Evolutionary conservation across 2,329 filamentous ascomycete genomes (phyloP).

Genomic region (Aureobasidium subglaciale): DNA sequence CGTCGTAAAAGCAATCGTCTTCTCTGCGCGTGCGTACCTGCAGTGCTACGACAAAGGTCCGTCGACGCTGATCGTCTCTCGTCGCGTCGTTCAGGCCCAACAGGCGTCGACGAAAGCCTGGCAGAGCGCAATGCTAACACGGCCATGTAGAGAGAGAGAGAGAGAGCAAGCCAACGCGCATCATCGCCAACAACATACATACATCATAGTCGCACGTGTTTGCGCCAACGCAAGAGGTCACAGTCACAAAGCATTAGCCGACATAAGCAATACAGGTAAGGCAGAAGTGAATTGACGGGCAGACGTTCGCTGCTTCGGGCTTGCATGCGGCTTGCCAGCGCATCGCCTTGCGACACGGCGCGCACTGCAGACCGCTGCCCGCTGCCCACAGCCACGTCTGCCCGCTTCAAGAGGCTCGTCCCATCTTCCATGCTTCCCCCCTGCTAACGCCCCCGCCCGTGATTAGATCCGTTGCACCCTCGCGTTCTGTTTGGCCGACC

Average conservation of each 20-base stretch:
- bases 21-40: constrained; percentile 14
- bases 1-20: constrained; percentile 7
- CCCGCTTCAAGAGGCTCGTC: background rate
- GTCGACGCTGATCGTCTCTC: constrained; percentile 5
- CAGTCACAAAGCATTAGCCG: background rate
- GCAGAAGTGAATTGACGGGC: background rate
- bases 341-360: constrained; percentile 9
- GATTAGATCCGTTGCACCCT: constrained; percentile 13
- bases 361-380: constrained; percentile 2
- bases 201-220: constrained; percentile 1
- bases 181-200: background rate
- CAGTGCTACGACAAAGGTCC: constrained; percentile 4
- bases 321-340: constrained; percentile 13
- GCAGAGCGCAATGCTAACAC: background rate
- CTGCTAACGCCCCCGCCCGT: constrained; percentile 7
- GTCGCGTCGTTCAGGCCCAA: background rate
- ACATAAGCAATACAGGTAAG: constrained; percentile 11
- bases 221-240: constrained; percentile 3
- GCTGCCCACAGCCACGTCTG: background rate
- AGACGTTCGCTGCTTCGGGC: background rate
- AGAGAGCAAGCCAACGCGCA: background rate
- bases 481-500: constrained; percentile 14
- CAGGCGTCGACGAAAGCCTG: background rate
- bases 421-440: background rate
- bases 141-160: background rate